Conservation (phyloP, 192 early-diverging fungal genomes). For the Linnemannia hyalina region DNA sequence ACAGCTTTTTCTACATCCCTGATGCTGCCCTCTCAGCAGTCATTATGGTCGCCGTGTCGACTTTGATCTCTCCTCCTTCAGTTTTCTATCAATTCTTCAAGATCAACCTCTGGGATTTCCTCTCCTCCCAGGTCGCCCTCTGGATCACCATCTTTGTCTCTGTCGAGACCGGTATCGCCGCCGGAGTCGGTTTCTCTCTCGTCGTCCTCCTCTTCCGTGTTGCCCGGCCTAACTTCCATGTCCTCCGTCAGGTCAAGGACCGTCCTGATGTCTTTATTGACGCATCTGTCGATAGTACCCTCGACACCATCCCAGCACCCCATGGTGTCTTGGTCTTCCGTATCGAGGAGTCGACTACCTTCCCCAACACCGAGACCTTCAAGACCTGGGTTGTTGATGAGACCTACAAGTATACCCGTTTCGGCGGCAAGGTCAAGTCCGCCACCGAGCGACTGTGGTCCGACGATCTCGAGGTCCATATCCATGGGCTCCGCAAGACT, state of each 20-base stretch:
- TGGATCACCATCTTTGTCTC: slow-evolving; percentile 74
- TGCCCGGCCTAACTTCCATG: slow-evolving; percentile 73
- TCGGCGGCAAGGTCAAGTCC: slow-evolving; percentile 58
- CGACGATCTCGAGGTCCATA: slow-evolving; percentile 60
- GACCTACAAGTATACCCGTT: slow-evolving; percentile 54
- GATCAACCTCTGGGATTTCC: slow-evolving; percentile 54
- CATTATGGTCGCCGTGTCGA: slow-evolving; percentile 52
- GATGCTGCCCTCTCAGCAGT: slow-evolving; percentile 71
- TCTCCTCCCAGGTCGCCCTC: slow-evolving; percentile 45
- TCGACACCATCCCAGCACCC: slow-evolving; percentile 58
- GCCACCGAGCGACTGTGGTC: slow-evolving; percentile 69
- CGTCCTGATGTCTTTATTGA: slow-evolving; percentile 48
- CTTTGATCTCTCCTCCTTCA: slow-evolving; percentile 51
- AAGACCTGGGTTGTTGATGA: slow-evolving; percentile 63
- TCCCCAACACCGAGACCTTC: slow-evolving; percentile 76
- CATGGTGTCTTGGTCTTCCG: slow-evolving; percentile 80
- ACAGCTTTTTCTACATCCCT: slow-evolving; percentile 87
- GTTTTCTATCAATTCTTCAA: slow-evolving; percentile 57
- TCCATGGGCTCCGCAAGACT: slow-evolving; percentile 34
- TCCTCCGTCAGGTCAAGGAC: slow-evolving; percentile 62
- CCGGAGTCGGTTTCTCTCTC: slow-evolving; percentile 77
- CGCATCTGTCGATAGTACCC: neutral
- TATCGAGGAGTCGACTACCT: slow-evolving; percentile 73
- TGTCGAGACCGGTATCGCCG: slow-evolving; percentile 82
- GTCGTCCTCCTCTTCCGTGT: slow-evolving; percentile 82